A percentile compares a stretch with the other conserved stretches of the same genome.
Conservation (phyloP, 2,329 filamentous ascomycete species). For the Hypoxylon sp. region DNA sequence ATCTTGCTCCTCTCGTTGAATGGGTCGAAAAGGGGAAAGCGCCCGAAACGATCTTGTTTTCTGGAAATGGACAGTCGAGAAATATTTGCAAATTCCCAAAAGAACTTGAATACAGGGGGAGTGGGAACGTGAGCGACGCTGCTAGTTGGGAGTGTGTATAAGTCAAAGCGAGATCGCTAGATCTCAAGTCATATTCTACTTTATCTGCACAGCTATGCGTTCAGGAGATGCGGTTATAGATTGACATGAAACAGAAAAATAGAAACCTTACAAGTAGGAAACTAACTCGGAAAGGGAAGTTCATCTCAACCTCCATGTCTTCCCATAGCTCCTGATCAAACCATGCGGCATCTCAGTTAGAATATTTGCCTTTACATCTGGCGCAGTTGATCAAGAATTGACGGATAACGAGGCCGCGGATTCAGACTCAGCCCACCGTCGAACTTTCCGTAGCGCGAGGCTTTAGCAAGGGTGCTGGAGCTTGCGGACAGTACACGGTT, state of each 20-base stretch:
- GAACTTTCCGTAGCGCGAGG: constrained; percentile 35
- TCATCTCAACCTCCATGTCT: too few species aligned
- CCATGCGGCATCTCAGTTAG: constrained; percentile 60
- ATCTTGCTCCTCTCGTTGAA: constrained; percentile 41
- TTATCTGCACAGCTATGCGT: too few species aligned
- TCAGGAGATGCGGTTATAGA: too few species aligned
- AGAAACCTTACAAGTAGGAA: too few species aligned
- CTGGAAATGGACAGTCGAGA: constrained; percentile 24
- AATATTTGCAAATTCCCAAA: constrained; percentile 44
- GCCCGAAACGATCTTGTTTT: constrained; percentile 41
- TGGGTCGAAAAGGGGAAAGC: constrained; percentile 48
- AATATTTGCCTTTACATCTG: constrained; percentile 59
- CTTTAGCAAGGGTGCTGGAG: constrained; percentile 47
- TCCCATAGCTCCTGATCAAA: too few species aligned
- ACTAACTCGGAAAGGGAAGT: too few species aligned
- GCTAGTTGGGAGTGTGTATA: constrained; percentile 45
- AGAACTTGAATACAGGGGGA: constrained; percentile 39
- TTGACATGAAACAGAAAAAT: too few species aligned
- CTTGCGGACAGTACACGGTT: constrained; percentile 46
- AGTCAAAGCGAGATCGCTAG: neutral
- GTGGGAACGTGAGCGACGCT: constrained; percentile 43
- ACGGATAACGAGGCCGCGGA: constrained; percentile 29
- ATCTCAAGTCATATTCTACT: neutral
- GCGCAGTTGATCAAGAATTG: constrained; percentile 56
- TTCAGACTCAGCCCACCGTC: constrained; percentile 52